Conservation (phyloP, 2,329 filamentous ascomycete genomes). For the Plectosphaerella plurivora region DNA sequence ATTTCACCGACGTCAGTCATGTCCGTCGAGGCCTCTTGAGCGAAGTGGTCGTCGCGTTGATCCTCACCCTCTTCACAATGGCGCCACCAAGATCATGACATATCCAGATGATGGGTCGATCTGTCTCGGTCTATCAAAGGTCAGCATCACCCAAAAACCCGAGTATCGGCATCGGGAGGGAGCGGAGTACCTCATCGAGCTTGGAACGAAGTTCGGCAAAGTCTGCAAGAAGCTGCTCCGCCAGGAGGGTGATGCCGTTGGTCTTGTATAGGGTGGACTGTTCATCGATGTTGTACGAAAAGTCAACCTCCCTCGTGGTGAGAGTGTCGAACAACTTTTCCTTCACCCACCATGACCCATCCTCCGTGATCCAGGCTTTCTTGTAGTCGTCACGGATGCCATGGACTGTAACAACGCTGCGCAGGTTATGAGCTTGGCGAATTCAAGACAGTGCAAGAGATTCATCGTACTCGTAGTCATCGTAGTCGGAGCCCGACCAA, state of each 20-base stretch:
- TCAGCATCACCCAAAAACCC: not conserved
- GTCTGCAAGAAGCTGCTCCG: constrained; percentile 2
- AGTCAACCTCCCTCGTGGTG: not conserved
- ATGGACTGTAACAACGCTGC: constrained; percentile 2
- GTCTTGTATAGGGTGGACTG: not conserved
- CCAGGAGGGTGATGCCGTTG: constrained; percentile 1
- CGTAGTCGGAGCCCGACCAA: not conserved
- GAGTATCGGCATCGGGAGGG: too few relatives aligned
- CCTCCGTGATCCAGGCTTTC: not conserved
- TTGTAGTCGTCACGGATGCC: not conserved
- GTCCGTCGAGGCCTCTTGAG: too few relatives aligned
- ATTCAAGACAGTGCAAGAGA: too few relatives aligned
- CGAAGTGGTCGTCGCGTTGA: too few relatives aligned
- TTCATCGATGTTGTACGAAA: not conserved
- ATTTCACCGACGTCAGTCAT: not conserved
- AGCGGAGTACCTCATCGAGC: not conserved
- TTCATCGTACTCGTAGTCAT: not conserved
- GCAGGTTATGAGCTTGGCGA: too few relatives aligned
- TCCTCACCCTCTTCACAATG: constrained; percentile 4
- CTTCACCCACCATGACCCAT: not conserved
- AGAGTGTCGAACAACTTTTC: not conserved
- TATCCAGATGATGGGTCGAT: constrained; percentile 6
- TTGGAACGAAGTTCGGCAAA: not conserved
- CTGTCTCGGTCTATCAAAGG: not conserved
- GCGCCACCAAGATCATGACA: constrained; percentile 5